Evolutionary conservation across 2,329 filamentous ascomycete genomes (phyloP).

Genomic region (Aureobasidium sp.): DNA sequence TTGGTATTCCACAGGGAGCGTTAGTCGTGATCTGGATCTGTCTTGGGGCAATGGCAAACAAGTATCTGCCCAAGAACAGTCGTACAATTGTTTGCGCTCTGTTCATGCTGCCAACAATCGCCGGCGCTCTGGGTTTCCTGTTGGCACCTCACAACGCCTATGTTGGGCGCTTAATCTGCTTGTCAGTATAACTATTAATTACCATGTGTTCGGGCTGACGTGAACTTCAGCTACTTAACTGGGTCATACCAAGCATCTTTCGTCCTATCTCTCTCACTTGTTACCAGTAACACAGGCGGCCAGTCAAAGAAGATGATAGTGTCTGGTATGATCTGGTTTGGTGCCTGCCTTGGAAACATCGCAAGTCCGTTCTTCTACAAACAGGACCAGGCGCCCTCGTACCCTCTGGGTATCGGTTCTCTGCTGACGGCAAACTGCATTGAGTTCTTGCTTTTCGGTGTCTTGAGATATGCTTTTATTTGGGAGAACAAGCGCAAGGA

Average conservation of each 20-base stretch:
- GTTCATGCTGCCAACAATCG: conserved; percentile 53
- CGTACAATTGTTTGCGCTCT: conserved; percentile 43
- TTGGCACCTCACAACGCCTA: conserved; percentile 45
- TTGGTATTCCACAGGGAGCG: conserved; percentile 47
- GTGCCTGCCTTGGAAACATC: conserved; percentile 32
- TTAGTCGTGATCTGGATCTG: conserved; percentile 47
- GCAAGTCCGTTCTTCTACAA: conserved; percentile 14
- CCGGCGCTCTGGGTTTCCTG: conserved; percentile 51
- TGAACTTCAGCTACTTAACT: conserved; percentile 39
- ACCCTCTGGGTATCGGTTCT: neutral
- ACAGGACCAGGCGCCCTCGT: neutral
- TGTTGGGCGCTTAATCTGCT: conserved; percentile 51
- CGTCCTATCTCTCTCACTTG: conserved; percentile 44
- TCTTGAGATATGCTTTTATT: neutral
- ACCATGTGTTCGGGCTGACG: neutral
- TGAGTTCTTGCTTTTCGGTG: conserved; percentile 1
- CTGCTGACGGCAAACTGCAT: neutral
- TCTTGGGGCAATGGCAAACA: conserved; percentile 42
- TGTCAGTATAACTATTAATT: conserved; percentile 16
- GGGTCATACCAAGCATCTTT: conserved; percentile 47
- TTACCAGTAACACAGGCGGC: conserved; percentile 43
- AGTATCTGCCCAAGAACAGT: conserved; percentile 31
- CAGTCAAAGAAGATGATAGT: conserved; percentile 41
- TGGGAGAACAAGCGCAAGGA: conserved; percentile 5
- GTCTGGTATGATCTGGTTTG: conserved; percentile 36